Percentiles rank a stretch among this genome's conserved stretches.
Evolutionary conservation across 1,139 yeast species (phyloP).

Genomic region (Zygosaccharomyces sapae): DNA sequence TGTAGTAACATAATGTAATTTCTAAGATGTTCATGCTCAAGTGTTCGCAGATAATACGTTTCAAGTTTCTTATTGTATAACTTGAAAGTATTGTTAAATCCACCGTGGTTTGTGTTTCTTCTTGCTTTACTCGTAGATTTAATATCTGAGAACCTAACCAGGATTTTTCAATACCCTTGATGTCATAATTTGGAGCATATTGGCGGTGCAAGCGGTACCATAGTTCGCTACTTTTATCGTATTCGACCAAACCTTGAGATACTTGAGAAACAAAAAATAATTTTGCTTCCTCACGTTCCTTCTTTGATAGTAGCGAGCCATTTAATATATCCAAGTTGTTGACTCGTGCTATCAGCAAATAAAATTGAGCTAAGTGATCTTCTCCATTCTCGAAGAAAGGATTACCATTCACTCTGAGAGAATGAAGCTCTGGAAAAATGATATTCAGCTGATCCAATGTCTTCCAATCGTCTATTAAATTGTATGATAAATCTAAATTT

Average conservation of each 20-base stretch:
- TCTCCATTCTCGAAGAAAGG: slow-evolving; percentile 45
- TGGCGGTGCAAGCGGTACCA: slow-evolving; percentile 1
- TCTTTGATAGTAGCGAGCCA: slow-evolving; percentile 48
- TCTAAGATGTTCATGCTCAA: slow-evolving; percentile 9
- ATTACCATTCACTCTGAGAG: slow-evolving; percentile 50
- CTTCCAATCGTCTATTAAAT: slow-evolving; percentile 40
- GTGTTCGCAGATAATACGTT: slow-evolving; percentile 20
- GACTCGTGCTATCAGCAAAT: slow-evolving; percentile 50
- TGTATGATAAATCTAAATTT: slow-evolving; percentile 18
- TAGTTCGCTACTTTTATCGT: slow-evolving; percentile 1
- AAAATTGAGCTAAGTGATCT: slow-evolving; percentile 33
- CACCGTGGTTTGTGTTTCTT: slow-evolving; percentile 1
- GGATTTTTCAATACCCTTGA: background rate
- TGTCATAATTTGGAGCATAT: background rate
- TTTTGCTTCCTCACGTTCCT: slow-evolving; percentile 61
- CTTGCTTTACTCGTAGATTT: slow-evolving; percentile 16
- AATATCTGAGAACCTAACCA: slow-evolving; percentile 17
- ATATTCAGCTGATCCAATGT: slow-evolving; percentile 43
- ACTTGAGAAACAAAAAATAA: slow-evolving; percentile 59
- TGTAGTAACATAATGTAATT: slow-evolving; percentile 14
- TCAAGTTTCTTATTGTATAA: slow-evolving; percentile 24
- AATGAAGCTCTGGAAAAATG: slow-evolving; percentile 40
- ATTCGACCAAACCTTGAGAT: slow-evolving; percentile 27
- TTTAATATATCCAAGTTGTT: slow-evolving; percentile 44
- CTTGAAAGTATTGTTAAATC: slow-evolving; percentile 15